A percentile compares a stretch with the other conserved stretches of the same genome.
Conservation (phyloP, 257 asterid genomes). For the Solanum arcanum region DNA sequence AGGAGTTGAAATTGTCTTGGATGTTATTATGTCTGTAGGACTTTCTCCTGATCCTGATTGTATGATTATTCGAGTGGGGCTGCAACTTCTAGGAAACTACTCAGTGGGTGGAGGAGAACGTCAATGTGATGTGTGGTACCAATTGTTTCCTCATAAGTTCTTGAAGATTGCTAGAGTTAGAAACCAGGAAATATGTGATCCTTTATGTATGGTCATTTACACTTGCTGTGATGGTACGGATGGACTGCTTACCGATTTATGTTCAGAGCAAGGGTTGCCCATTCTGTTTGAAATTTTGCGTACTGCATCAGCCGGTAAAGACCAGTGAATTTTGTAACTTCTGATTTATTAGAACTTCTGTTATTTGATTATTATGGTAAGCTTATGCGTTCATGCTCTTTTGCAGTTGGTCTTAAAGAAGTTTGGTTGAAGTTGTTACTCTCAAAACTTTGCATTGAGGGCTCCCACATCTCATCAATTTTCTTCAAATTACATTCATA, state of each 20-base stretch:
- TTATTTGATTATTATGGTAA: neutral
- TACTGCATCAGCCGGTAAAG: slow-evolving; percentile 48
- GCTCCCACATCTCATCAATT: slow-evolving; percentile 18
- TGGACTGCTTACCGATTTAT: slow-evolving; percentile 22
- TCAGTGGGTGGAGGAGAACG: slow-evolving; percentile 65
- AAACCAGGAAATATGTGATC: slow-evolving; percentile 52
- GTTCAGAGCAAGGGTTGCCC: slow-evolving; percentile 36
- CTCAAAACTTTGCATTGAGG: slow-evolving; percentile 47
- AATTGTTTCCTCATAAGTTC: slow-evolving; percentile 42
- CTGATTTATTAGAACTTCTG: neutral
- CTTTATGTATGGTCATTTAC: slow-evolving; percentile 67
- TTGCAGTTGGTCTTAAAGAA: slow-evolving; percentile 58
- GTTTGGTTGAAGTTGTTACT: slow-evolving; percentile 60
- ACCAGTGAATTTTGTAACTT: neutral
- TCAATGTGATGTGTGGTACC: slow-evolving; percentile 46
- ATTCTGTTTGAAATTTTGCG: slow-evolving; percentile 32
- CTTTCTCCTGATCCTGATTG: slow-evolving; percentile 25
- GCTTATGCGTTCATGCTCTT: neutral
- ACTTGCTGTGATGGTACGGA: slow-evolving; percentile 39
- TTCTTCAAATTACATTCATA: slow-evolving; percentile 34
- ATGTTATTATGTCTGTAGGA: slow-evolving; percentile 22
- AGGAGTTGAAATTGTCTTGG: slow-evolving; percentile 38
- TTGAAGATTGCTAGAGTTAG: slow-evolving; percentile 43
- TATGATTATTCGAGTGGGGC: slow-evolving; percentile 26
- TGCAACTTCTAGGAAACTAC: slow-evolving; percentile 81